Base-by-base conservation (phyloP, 805 yeast species). In the Diddensiella caesifluorescens region DNA sequence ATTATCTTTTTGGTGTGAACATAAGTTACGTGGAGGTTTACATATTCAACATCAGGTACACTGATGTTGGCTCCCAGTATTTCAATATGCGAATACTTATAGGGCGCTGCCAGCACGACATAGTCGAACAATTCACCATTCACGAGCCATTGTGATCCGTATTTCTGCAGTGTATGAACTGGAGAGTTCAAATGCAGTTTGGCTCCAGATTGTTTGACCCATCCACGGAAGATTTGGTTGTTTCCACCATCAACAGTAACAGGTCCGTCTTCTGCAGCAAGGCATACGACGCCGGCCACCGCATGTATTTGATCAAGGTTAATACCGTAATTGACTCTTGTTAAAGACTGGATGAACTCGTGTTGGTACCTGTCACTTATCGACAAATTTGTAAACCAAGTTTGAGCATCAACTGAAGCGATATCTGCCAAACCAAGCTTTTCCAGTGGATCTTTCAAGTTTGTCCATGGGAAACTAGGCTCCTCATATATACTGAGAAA, bases 71-170 rank as follows among this genome's bases (percentile, higher is more conserved):
- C 27, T 20, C 25, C 4, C 42, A 27, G 3, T 44, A 42, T 5
- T 42, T 20, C n/a, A 42, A 44, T 59, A 1, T 48, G 48, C 0
- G 70, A 39, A 34, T 60, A 65, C 26, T 57, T 48, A 20, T 56
- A 50, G 2, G 77, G 77, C 0, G 71, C 57, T 1, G 76, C 75
- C 15, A 73, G 50, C 15, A 73, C 56, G 5, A 73, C 72, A 19
- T 69, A 57, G 44, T 73, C 75, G 47, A 61, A 73, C 2, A 28
- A 23, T 10, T 57, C 55, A 3, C 41, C 39, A 23, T 34, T 33
- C 10, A 42, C 31, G 4, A 15, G n/a, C 40, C 51, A 43, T 18
- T 31, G 22, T 6, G 26, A 42, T 5, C 26, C 20, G 2, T 38
- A 21, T 16, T 44, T 47, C 0, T 25, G 21, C 6, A 69, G 35